Evolutionary conservation across 2,329 filamentous ascomycete species (phyloP).

Genomic region (Alternaria sp.): DNA sequence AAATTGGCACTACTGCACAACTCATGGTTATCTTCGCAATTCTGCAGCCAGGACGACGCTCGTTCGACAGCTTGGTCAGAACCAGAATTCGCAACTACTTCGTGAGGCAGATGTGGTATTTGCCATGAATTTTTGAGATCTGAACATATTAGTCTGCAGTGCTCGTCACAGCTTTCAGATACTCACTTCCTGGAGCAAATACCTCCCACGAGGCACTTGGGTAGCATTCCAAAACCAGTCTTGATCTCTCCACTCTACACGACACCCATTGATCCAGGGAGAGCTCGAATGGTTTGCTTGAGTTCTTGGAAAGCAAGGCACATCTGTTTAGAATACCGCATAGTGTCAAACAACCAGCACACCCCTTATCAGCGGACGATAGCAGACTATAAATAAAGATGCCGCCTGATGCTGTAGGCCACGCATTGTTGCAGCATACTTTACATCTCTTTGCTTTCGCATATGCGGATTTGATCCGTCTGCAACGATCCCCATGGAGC

Average conservation of each 20-base stretch:
- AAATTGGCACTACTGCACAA: neutral
- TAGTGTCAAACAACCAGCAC: constrained; percentile 11
- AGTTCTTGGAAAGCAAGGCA: neutral
- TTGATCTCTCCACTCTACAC: neutral
- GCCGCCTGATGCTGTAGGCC: too few species aligned
- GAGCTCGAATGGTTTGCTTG: neutral
- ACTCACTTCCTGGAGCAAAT: neutral
- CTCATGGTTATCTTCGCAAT: neutral
- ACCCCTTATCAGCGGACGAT: too few species aligned
- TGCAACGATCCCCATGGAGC: neutral
- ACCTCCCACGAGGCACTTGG: constrained; percentile 1
- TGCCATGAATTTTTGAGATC: neutral
- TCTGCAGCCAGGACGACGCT: neutral
- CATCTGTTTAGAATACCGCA: neutral
- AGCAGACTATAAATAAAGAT: too few species aligned
- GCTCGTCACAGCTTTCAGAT: too few species aligned
- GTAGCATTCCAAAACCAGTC: neutral
- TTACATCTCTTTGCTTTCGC: constrained; percentile 3
- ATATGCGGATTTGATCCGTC: constrained; percentile 5
- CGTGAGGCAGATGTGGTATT: neutral
- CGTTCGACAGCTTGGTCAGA: neutral
- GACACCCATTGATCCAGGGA: neutral
- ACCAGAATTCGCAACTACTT: neutral
- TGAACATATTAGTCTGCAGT: neutral
- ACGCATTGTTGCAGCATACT: neutral